Conservation (phyloP, 352 stramenopile species). For the Aphanomyces astaci region DNA sequence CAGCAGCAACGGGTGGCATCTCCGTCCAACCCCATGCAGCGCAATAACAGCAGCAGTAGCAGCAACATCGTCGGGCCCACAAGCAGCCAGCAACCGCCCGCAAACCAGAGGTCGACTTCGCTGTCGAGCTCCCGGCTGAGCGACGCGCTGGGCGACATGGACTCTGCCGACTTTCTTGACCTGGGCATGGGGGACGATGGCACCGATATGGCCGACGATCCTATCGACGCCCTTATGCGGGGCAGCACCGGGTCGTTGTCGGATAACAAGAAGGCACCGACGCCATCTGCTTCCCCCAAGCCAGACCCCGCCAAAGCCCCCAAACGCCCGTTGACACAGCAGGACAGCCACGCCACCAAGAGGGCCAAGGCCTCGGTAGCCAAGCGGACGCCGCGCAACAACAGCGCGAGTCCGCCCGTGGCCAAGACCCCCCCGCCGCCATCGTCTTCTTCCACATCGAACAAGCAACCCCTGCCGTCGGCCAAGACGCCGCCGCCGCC, state of each 20-base stretch:
- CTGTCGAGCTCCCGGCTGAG: slow-evolving; percentile 34
- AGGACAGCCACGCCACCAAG: slow-evolving; percentile 1
- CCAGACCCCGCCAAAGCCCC: not conserved
- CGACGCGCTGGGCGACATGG: slow-evolving; percentile 36
- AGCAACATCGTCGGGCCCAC: slow-evolving; percentile 19
- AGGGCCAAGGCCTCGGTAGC: slow-evolving; percentile 3
- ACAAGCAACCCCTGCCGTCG: slow-evolving; percentile 10
- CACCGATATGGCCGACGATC: slow-evolving; percentile 9
- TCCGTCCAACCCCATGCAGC: slow-evolving; percentile 36
- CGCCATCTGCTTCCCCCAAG: slow-evolving; percentile 4
- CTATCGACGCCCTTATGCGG: not conserved
- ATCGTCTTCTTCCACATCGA: not conserved
- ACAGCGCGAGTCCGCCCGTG: slow-evolving; percentile 4
- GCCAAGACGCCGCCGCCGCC: slow-evolving; percentile 13
- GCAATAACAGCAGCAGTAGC: slow-evolving; percentile 30
- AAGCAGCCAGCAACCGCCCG: slow-evolving; percentile 5
- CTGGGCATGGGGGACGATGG: slow-evolving; percentile 46
- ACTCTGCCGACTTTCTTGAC: slow-evolving; percentile 75
- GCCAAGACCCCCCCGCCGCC: slow-evolving; percentile 13
- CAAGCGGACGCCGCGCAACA: slow-evolving; percentile 19
- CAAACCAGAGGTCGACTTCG: slow-evolving; percentile 14
- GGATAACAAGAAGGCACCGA: not conserved
- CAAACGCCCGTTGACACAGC: slow-evolving; percentile 6
- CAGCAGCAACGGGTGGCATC: slow-evolving; percentile 54
- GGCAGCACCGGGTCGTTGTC: not conserved